phyloP scores from a whole-genome alignment of 108 stramenopile species.

The Chaetoceros muelleri region DNA sequence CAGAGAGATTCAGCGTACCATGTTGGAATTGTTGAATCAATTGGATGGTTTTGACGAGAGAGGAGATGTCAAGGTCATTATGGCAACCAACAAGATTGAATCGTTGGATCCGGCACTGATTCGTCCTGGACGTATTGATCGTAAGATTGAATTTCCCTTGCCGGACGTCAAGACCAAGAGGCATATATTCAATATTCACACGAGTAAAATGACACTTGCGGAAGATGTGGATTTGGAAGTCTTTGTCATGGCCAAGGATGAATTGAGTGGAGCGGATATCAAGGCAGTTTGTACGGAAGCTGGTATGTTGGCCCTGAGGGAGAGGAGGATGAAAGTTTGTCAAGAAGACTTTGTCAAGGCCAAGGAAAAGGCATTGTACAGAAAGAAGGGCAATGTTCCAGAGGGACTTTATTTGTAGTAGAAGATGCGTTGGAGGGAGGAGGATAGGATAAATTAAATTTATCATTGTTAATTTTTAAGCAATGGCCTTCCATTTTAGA shows the following conservation, averaged over 20 bases:
- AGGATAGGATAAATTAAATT: too few species aligned
- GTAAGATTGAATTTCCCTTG: constrained; percentile 99
- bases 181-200: constrained; percentile 98
- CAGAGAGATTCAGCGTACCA: constrained; percentile 97
- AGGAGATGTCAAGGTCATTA: constrained; percentile 98
- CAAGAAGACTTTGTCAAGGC: constrained; percentile 97
- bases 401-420: constrained; percentile 88
- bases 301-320: constrained; percentile 96
- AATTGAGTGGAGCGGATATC: constrained; percentile 97
- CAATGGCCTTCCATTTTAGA: too few species aligned
- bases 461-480: too few species aligned
- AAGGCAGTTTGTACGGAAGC: constrained; percentile 99
- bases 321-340: constrained; percentile 98
- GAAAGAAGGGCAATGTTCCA: constrained; percentile 98
- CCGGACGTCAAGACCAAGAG: constrained; percentile 97
- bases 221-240: constrained; percentile 97
- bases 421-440: too few species aligned
- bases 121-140: constrained; percentile 97
- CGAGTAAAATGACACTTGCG: constrained; percentile 84
- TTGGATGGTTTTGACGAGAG: constrained; percentile 99
- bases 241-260: constrained; percentile 97
- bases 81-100: constrained; percentile 99
- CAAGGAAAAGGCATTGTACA: constrained; percentile 98
- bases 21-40: constrained; percentile 98
- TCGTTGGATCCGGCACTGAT: constrained; percentile 97